Percentiles rank a stretch among this genome's conserved stretches.
phyloP scores from a whole-genome alignment of 495 filamentous ascomycete species.

The Penicillium mononematosum region DNA sequence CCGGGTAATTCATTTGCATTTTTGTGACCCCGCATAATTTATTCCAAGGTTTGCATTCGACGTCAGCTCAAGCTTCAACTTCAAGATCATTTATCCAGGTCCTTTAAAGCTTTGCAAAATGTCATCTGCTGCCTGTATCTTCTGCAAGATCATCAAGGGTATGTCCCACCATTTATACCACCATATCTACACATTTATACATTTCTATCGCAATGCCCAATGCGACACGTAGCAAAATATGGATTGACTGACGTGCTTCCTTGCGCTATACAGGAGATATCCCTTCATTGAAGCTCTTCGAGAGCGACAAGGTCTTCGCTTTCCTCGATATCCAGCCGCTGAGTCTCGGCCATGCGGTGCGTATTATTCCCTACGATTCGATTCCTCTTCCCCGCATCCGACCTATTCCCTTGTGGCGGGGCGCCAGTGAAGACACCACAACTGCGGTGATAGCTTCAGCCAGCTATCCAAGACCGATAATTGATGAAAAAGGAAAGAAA shows the following conservation, averaged over 20 bases:
- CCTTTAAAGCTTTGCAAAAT: constrained; percentile 21
- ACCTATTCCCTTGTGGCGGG: neutral
- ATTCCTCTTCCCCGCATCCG: constrained; percentile 26
- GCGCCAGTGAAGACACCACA: neutral
- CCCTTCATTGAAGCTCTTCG: constrained; percentile 91
- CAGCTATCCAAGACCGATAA: neutral
- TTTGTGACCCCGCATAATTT: neutral
- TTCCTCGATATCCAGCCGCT: constrained; percentile 96
- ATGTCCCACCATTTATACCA: constrained; percentile 17
- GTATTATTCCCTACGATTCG: constrained; percentile 16
- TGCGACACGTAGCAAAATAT: neutral
- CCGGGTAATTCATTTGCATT: neutral
- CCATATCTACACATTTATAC: neutral
- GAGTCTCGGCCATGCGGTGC: constrained; percentile 76
- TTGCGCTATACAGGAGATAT: constrained; percentile 67
- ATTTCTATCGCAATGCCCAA: neutral
- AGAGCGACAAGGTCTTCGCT: constrained; percentile 87
- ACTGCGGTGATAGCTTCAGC: neutral
- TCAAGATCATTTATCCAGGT: neutral
- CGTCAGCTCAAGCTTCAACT: neutral
- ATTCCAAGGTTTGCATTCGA: no score
- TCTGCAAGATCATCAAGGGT: constrained; percentile 99
- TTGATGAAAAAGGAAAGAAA: neutral
- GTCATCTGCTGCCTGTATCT: constrained; percentile 74
- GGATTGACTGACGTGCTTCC: constrained; percentile 4